Evolutionary conservation across 2,329 filamentous ascomycete genomes (phyloP).

Genomic region (Fusarium penzigii): DNA sequence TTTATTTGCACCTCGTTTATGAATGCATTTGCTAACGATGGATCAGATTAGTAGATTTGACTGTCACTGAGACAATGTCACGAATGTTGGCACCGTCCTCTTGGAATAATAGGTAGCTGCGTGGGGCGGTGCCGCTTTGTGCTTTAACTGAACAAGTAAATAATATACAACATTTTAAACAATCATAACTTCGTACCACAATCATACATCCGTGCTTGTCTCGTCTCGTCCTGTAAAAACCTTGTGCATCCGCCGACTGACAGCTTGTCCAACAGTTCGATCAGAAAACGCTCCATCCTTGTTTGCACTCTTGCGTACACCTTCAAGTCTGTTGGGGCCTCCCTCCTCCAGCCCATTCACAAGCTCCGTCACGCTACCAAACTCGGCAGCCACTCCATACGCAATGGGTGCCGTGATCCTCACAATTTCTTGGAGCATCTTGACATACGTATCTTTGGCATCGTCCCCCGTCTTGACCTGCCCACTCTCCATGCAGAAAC

Average conservation of each 20-base stretch:
- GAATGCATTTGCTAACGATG: constrained; percentile 25
- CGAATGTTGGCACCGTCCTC: constrained; percentile 3
- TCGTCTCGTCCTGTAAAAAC: constrained; percentile 61
- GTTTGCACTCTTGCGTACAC: constrained; percentile 59
- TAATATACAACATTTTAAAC: neutral
- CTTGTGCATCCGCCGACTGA: constrained; percentile 60
- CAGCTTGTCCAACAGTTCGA: constrained; percentile 54
- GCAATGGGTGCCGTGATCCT: constrained; percentile 73
- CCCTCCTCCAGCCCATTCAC: constrained; percentile 57
- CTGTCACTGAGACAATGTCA: neutral
- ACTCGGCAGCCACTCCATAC: constrained; percentile 65
- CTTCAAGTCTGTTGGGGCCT: constrained; percentile 64
- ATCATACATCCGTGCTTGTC: constrained; percentile 51
- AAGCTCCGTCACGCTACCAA: constrained; percentile 57
- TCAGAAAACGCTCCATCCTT: constrained; percentile 58
- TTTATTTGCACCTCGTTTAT: constrained; percentile 25
- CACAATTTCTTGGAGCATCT: constrained; percentile 75
- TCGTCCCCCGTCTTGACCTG: constrained; percentile 73
- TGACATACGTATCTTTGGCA: constrained; percentile 65
- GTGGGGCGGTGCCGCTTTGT: too few relatives aligned
- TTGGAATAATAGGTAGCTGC: too few relatives aligned
- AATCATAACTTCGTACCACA: constrained; percentile 11
- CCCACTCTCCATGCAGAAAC: constrained; percentile 78
- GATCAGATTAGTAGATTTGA: constrained; percentile 9
- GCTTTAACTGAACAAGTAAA: too few relatives aligned